Evolutionary conservation across 768 basidiomycete species (phyloP).

Genomic region (Psilocybe azurescens): DNA sequence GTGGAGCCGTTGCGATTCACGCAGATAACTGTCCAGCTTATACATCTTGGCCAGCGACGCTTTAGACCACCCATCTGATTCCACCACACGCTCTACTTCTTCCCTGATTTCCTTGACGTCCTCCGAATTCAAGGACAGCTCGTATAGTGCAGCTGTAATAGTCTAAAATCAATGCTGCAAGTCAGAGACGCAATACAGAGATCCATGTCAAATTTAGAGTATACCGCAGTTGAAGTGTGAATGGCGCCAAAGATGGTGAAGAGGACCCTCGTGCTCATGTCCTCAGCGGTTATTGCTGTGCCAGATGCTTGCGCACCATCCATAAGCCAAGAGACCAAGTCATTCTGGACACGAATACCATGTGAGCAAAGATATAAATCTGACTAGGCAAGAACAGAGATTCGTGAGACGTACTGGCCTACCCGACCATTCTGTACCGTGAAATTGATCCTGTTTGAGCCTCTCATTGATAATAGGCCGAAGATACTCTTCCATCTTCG

Average conservation of each 20-base stretch:
- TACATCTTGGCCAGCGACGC: constrained; percentile 40
- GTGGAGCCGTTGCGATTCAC: constrained; percentile 36
- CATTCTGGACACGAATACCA: constrained; percentile 38
- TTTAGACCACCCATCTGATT: constrained; percentile 42
- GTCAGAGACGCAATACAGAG: background rate
- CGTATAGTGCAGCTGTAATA: constrained; percentile 39
- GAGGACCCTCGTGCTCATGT: constrained; percentile 39
- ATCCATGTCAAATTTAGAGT: constrained; percentile 12
- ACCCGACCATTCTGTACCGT: constrained; percentile 31
- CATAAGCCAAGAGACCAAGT: constrained; percentile 52
- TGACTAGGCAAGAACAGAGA: too few relatives aligned
- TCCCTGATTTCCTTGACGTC: constrained; percentile 48
- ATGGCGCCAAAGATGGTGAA: constrained; percentile 47
- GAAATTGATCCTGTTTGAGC: constrained; percentile 19
- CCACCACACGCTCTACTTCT: constrained; percentile 46
- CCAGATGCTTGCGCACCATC: constrained; percentile 37
- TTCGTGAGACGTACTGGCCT: constrained; percentile 38
- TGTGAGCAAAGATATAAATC: too few relatives aligned
- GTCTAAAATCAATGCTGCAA: constrained; percentile 29
- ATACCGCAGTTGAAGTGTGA: constrained; percentile 47
- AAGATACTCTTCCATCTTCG: constrained; percentile 27
- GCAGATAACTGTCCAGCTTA: constrained; percentile 50
- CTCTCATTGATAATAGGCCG: constrained; percentile 32
- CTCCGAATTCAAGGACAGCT: constrained; percentile 41
- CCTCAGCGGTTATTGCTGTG: constrained; percentile 27